A percentile compares a stretch with the other conserved stretches of the same genome.
Evolutionary conservation across 305 asterid species (phyloP).

Genomic region (Fraxinus latifolia): DNA sequence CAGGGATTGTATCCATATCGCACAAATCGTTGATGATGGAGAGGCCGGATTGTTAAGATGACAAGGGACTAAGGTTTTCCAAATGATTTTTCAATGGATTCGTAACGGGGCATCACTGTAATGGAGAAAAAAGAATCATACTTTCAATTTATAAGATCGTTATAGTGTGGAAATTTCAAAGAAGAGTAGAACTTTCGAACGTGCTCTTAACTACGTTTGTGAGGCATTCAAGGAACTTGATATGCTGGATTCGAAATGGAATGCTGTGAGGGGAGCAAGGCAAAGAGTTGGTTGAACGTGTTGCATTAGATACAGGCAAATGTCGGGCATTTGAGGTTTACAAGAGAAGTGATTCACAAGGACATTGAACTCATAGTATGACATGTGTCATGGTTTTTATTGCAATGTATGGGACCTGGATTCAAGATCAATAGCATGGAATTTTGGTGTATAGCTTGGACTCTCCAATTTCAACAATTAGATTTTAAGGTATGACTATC

Average conservation of each 20-base stretch:
- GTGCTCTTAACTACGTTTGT: conserved; percentile 68
- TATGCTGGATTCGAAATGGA: conserved; percentile 67
- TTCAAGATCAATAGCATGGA: not conserved
- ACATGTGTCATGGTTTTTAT: not conserved
- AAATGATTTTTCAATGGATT: conserved; percentile 56
- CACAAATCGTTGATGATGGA: conserved; percentile 34
- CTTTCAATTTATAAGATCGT: conserved; percentile 65
- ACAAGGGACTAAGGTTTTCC: conserved; percentile 90
- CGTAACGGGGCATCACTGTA: conserved; percentile 39
- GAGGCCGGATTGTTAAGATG: conserved; percentile 64
- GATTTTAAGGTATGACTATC: not conserved
- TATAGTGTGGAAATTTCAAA: conserved; percentile 65
- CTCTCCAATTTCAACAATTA: not conserved
- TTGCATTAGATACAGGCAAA: conserved; percentile 62
- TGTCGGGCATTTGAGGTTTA: conserved; percentile 48
- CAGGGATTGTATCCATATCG: not conserved
- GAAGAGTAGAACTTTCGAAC: conserved; percentile 72
- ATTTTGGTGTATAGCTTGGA: too few relatives aligned
- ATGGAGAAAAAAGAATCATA: conserved; percentile 34
- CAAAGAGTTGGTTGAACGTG: conserved; percentile 57
- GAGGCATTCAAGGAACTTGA: conserved; percentile 77
- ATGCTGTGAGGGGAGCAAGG: conserved; percentile 75
- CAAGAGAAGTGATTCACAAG: conserved; percentile 35
- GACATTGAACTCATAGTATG: conserved; percentile 43
- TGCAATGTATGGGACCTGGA: not conserved